These are phyloP conservation scores for Triticum turgidum DNA, from an alignment of 176 grass and related monocot genomes.

Conservation along the genomic window DNA sequence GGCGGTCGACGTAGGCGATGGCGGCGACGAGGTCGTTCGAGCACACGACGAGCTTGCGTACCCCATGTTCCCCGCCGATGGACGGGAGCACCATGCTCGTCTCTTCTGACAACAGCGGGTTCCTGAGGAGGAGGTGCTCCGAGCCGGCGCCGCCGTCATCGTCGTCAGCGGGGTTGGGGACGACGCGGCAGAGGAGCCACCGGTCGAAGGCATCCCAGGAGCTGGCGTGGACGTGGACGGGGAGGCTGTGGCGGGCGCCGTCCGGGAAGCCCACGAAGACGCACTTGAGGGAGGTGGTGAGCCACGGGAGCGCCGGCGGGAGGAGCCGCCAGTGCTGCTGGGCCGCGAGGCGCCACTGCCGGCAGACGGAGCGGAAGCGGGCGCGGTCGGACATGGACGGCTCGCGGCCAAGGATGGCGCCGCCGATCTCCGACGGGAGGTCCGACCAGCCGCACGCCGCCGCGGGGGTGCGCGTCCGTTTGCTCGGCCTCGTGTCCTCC, in stretches of 20 bases:
- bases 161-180: neutral
- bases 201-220: neutral
- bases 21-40: neutral
- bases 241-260: neutral
- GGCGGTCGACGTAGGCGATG: neutral
- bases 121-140: neutral
- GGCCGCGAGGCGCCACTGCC: neutral
- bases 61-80: no score
- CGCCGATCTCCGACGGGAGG: neutral
- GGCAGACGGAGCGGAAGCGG: neutral
- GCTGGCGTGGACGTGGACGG: neutral
- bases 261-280: neutral
- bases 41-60: neutral
- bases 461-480: neutral
- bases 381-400: neutral
- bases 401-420: neutral
- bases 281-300: conserved; percentile 9
- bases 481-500: neutral
- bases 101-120: neutral
- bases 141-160: neutral
- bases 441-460: neutral
- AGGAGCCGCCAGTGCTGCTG: neutral
- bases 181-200: neutral
- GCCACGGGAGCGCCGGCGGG: conserved; percentile 6
- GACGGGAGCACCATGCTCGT: neutral